A percentile compares a stretch with the other conserved stretches of the same genome.
phyloP scores from a whole-genome alignment of 768 basidiomycete genomes.

The Tephrocybe rancida region DNA sequence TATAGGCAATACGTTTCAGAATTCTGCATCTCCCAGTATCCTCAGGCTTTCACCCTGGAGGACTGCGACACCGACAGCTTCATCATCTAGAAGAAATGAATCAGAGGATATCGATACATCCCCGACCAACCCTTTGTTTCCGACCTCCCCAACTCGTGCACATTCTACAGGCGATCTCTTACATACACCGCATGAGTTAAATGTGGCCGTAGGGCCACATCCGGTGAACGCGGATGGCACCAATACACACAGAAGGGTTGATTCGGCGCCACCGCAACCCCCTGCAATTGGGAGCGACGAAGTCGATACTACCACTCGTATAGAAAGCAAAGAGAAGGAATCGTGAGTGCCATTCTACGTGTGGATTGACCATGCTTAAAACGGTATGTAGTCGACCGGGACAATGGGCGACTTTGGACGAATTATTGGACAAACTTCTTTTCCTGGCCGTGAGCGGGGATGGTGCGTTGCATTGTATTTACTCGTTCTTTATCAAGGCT shows the following conservation, averaged over 20 bases:
- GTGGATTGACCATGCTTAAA: background rate
- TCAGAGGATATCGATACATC: constrained; percentile 21
- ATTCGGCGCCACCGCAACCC: background rate
- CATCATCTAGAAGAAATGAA: constrained; percentile 37
- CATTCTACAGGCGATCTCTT: constrained; percentile 58
- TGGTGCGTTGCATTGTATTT: constrained; percentile 45
- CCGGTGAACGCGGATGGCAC: background rate
- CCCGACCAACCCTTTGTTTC: constrained; percentile 32
- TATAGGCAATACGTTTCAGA: constrained; percentile 34
- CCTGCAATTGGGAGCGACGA: constrained; percentile 18
- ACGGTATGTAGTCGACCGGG: constrained; percentile 45
- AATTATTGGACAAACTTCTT: constrained; percentile 78
- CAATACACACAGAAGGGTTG: background rate
- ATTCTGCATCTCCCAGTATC: constrained; percentile 73
- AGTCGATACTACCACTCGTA: constrained; percentile 14
- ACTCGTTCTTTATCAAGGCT: background rate
- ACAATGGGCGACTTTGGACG: constrained; percentile 77
- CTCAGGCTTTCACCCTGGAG: constrained; percentile 49
- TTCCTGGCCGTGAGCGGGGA: constrained; percentile 86
- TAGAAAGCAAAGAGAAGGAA: constrained; percentile 41
- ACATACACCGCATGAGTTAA: constrained; percentile 40
- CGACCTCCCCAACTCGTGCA: constrained; percentile 53
- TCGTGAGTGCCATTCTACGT: constrained; percentile 10
- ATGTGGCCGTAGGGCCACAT: constrained; percentile 13
- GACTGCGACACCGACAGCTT: constrained; percentile 54